These are phyloP conservation scores for Neurospora sp. DNA, from an alignment of 495 filamentous ascomycete species.

Conservation along the genomic window DNA sequence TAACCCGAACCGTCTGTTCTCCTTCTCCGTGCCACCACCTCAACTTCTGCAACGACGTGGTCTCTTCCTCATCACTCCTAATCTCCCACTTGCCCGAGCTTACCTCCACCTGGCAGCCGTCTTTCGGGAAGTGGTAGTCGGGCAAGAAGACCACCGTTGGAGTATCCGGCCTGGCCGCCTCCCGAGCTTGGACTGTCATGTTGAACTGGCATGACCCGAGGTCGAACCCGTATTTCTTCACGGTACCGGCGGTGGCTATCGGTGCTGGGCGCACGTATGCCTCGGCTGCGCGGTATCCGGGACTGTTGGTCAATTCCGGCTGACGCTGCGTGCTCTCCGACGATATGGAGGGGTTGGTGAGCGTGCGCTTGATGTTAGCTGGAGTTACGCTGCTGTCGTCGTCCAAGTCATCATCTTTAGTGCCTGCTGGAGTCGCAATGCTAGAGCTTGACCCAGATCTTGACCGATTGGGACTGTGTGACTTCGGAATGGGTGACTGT, in stretches of 20 bases:
- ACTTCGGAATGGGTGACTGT: slow-evolving; percentile 33
- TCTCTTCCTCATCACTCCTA: slow-evolving; percentile 55
- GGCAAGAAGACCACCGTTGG: slow-evolving; percentile 85
- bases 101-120: slow-evolving; percentile 55
- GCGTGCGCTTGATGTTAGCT: slow-evolving; percentile 58
- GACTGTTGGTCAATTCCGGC: slow-evolving; percentile 43
- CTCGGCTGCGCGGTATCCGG: slow-evolving; percentile 81
- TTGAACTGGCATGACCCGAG: slow-evolving; percentile 64
- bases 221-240: slow-evolving; percentile 67
- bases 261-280: slow-evolving; percentile 84
- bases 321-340: slow-evolving; percentile 41
- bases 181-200: slow-evolving; percentile 48
- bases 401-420: slow-evolving; percentile 16
- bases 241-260: slow-evolving; percentile 57
- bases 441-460: slow-evolving; percentile 11
- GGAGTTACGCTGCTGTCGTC: slow-evolving; percentile 52
- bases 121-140: slow-evolving; percentile 84
- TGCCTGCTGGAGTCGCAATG: neutral
- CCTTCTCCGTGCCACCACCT: slow-evolving; percentile 88
- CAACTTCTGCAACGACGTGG: slow-evolving; percentile 58
- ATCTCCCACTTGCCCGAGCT: slow-evolving; percentile 87
- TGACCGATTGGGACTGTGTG: slow-evolving; percentile 27
- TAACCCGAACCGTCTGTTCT: slow-evolving; percentile 68
- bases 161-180: slow-evolving; percentile 40
- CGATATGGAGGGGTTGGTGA: slow-evolving; percentile 64